Evolutionary conservation across 1,284 basidiomycete genomes (phyloP).

Genomic region (Trichosporon ovoides): DNA sequence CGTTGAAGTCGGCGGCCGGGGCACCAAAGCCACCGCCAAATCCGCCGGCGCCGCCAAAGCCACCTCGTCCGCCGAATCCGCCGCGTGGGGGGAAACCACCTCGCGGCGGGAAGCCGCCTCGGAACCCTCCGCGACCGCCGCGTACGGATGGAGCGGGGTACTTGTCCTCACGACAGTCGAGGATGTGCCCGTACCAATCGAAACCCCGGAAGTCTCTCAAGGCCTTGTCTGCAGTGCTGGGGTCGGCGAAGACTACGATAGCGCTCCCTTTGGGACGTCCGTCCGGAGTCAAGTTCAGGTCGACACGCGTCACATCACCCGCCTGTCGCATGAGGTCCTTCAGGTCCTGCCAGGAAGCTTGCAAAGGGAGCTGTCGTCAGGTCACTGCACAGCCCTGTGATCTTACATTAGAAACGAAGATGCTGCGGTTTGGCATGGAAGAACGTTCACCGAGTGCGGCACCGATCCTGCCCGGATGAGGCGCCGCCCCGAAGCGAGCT

Average conservation of each 20-base stretch:
- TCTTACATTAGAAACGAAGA: conserved; percentile 85
- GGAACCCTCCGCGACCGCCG: conserved; percentile 56
- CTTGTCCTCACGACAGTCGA: conserved; percentile 93
- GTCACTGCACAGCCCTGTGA: not conserved
- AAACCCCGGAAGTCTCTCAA: conserved; percentile 78
- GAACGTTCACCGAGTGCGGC: conserved; percentile 62
- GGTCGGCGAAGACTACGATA: conserved; percentile 87
- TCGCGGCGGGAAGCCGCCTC: conserved; percentile 48
- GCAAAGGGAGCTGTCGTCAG: conserved; percentile 69
- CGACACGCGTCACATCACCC: conserved; percentile 87
- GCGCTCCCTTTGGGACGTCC: conserved; percentile 90
- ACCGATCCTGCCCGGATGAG: conserved; percentile 87
- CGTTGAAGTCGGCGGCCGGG: not conserved
- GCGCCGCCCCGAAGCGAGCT: conserved; percentile 86
- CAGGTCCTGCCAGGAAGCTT: conserved; percentile 96
- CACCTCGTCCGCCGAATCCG: conserved; percentile 56
- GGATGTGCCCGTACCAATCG: conserved; percentile 84
- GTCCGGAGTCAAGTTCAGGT: conserved; percentile 86
- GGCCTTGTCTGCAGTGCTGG: conserved; percentile 44
- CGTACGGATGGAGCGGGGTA: conserved; percentile 62
- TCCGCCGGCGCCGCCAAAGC: conserved; percentile 51
- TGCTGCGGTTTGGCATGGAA: conserved; percentile 57
- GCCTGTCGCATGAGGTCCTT: conserved; percentile 94
- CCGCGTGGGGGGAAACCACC: conserved; percentile 48
- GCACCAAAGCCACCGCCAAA: conserved; percentile 52